Percentiles rank a stretch among this genome's conserved stretches.
Conservation (phyloP, 1,139 yeast genomes). For the Blastobotrys indianensis region DNA sequence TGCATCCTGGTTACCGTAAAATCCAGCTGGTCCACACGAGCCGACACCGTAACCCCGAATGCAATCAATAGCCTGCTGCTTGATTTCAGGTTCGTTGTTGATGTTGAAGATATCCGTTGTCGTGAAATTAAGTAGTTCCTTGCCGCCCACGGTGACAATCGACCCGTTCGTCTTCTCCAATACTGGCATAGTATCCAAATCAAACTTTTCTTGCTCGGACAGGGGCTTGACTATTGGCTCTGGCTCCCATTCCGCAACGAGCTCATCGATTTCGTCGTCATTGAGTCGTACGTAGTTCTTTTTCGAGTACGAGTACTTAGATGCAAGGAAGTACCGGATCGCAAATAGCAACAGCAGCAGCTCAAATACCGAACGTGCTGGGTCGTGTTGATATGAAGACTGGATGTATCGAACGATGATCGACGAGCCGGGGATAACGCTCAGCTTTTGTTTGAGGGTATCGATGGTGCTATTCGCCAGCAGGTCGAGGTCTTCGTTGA, state of each 20-base stretch:
- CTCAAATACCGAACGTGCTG: slow-evolving; percentile 82
- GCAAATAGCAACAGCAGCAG: slow-evolving; percentile 76
- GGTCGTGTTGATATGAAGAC: slow-evolving; percentile 92
- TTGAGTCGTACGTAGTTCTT: slow-evolving; percentile 62
- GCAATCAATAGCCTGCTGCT: slow-evolving; percentile 51
- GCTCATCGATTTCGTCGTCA: slow-evolving; percentile 68
- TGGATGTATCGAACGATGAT: slow-evolving; percentile 69
- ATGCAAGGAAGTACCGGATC: slow-evolving; percentile 70
- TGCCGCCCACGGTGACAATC: slow-evolving; percentile 38
- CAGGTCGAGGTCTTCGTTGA: slow-evolving; percentile 22
- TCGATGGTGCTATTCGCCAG: slow-evolving; percentile 25
- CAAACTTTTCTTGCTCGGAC: slow-evolving; percentile 52
- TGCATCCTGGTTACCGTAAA: slow-evolving; percentile 92
- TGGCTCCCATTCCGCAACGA: slow-evolving; percentile 88
- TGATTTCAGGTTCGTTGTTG: slow-evolving; percentile 47
- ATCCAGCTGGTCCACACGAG: slow-evolving; percentile 98
- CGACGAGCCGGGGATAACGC: slow-evolving; percentile 66
- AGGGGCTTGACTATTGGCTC: slow-evolving; percentile 65
- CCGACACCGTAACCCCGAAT: slow-evolving; percentile 85
- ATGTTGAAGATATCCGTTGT: slow-evolving; percentile 51
- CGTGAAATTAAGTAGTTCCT: slow-evolving; percentile 31
- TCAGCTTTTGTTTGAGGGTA: slow-evolving; percentile 21
- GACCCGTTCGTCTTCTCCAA: slow-evolving; percentile 54
- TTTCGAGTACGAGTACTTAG: slow-evolving; percentile 75
- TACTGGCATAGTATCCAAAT: slow-evolving; percentile 56